Conservation (phyloP, 2,329 filamentous ascomycete species). For the Colletotrichum tropicale region DNA sequence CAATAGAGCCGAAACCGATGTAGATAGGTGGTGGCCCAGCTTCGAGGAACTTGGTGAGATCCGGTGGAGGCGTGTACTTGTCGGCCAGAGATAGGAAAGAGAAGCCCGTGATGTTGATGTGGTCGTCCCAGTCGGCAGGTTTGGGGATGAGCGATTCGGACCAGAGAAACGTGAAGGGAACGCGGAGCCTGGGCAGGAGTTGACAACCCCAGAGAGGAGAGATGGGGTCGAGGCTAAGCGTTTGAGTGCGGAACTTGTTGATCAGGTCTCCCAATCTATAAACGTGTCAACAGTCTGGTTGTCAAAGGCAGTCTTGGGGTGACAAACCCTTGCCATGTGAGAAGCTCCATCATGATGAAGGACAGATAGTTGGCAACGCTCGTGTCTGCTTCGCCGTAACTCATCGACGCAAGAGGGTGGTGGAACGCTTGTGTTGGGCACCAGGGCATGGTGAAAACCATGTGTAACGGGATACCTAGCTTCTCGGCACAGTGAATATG, state of each 20-base stretch:
- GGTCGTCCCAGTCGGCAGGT: slow-evolving; percentile 63
- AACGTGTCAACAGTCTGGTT: not conserved
- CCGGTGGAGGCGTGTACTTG: slow-evolving; percentile 56
- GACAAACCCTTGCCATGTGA: slow-evolving; percentile 72
- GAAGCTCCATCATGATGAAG: slow-evolving; percentile 71
- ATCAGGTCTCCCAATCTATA: slow-evolving; percentile 68
- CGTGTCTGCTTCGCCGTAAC: slow-evolving; percentile 61
- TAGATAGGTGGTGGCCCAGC: slow-evolving; percentile 66
- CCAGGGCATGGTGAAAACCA: slow-evolving; percentile 72
- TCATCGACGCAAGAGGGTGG: slow-evolving; percentile 69
- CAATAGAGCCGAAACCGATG: slow-evolving; percentile 71
- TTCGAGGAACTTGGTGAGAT: slow-evolving; percentile 59
- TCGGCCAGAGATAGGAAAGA: slow-evolving; percentile 61
- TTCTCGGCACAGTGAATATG: slow-evolving; percentile 58
- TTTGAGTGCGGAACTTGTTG: slow-evolving; percentile 69
- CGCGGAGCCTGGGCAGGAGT: slow-evolving; percentile 62
- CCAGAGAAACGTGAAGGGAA: slow-evolving; percentile 77
- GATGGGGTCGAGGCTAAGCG: slow-evolving; percentile 66
- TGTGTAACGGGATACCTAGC: slow-evolving; percentile 52
- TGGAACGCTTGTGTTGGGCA: slow-evolving; percentile 72
- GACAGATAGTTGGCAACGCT: slow-evolving; percentile 70
- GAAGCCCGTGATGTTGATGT: slow-evolving; percentile 67
- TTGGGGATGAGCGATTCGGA: slow-evolving; percentile 70
- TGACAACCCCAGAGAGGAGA: slow-evolving; percentile 70
- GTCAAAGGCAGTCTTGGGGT: no score